Conservation (phyloP, 768 basidiomycete genomes). For the Lactarius trivialis region DNA sequence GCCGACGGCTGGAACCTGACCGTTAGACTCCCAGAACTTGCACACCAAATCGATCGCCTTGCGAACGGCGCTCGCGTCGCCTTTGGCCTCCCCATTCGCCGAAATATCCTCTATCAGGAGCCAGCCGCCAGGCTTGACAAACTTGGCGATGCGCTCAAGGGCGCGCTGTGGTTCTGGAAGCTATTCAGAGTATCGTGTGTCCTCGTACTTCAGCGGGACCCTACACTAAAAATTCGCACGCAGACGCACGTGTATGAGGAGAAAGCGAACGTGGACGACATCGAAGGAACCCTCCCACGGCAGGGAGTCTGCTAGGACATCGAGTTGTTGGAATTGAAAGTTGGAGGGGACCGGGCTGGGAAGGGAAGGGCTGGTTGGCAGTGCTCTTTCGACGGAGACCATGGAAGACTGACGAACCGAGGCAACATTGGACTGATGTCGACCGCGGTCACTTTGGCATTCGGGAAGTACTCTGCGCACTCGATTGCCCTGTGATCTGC, state of each 20-base stretch:
- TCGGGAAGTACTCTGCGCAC: constrained; percentile 19
- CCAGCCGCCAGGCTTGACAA: constrained; percentile 27
- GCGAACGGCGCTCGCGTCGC: not conserved
- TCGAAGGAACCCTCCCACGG: constrained; percentile 26
- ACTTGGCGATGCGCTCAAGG: constrained; percentile 20
- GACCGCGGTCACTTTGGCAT: constrained; percentile 22
- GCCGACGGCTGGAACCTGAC: not conserved
- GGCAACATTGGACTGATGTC: constrained; percentile 22
- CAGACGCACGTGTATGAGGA: constrained; percentile 24
- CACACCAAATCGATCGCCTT: not conserved
- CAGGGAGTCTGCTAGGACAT: constrained; percentile 21
- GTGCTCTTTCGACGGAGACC: not conserved
- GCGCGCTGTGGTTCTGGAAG: constrained; percentile 22
- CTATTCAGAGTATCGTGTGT: constrained; percentile 1
- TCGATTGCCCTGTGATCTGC: constrained; percentile 25
- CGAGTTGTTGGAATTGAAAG: constrained; percentile 23
- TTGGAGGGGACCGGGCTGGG: constrained; percentile 24
- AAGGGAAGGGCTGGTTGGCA: not conserved
- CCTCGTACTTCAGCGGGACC: not conserved
- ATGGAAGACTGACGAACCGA: constrained; percentile 14
- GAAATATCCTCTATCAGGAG: constrained; percentile 26
- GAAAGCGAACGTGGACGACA: constrained; percentile 25
- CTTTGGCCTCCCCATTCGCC: not conserved
- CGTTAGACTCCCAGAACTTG: constrained; percentile 11
- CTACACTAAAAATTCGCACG: not conserved